Conservation (phyloP, 352 stramenopile genomes). For the Phytopythium montanum region DNA sequence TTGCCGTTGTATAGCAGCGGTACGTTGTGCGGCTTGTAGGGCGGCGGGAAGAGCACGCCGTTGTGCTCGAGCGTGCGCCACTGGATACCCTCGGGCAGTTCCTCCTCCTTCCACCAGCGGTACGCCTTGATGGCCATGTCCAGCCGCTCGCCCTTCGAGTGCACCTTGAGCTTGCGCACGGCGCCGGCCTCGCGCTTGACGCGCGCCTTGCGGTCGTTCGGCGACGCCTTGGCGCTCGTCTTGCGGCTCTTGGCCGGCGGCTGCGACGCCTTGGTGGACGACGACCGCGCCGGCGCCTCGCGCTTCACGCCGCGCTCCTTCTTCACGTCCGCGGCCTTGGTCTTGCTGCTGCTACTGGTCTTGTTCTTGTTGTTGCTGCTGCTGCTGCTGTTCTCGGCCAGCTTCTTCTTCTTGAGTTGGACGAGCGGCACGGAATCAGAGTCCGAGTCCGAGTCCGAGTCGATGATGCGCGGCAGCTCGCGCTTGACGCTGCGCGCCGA, state of each 20-base stretch:
- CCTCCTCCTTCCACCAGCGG: slow-evolving; percentile 98
- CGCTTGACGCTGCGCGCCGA: slow-evolving; percentile 24
- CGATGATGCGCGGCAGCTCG: slow-evolving; percentile 23
- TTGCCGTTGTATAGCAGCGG: slow-evolving; percentile 95
- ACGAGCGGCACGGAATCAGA: slow-evolving; percentile 71
- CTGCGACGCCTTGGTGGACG: slow-evolving; percentile 4
- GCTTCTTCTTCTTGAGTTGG: slow-evolving; percentile 71
- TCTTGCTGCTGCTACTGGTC: slow-evolving; percentile 11
- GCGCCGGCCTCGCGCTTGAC: slow-evolving; percentile 46
- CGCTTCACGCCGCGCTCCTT: slow-evolving; percentile 59
- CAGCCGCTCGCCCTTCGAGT: slow-evolving; percentile 92
- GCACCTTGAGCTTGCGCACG: slow-evolving; percentile 90
- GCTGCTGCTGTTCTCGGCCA: slow-evolving; percentile 4
- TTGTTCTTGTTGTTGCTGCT: slow-evolving; percentile 11
- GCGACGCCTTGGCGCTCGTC: slow-evolving; percentile 34
- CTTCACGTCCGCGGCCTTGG: slow-evolving; percentile 35
- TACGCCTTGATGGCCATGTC: slow-evolving; percentile 98
- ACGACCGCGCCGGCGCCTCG: slow-evolving; percentile 31
- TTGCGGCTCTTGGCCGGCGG: slow-evolving; percentile 40
- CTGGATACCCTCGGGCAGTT: slow-evolving; percentile 93
- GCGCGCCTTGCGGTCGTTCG: slow-evolving; percentile 28
- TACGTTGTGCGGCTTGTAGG: slow-evolving; percentile 95
- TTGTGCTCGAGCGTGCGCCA: slow-evolving; percentile 99
- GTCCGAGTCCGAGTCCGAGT: slow-evolving; percentile 57
- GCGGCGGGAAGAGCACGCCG: slow-evolving; percentile 96